phyloP scores from a whole-genome alignment of 202 grass and related monocot species.

The Zizania palustris region DNA sequence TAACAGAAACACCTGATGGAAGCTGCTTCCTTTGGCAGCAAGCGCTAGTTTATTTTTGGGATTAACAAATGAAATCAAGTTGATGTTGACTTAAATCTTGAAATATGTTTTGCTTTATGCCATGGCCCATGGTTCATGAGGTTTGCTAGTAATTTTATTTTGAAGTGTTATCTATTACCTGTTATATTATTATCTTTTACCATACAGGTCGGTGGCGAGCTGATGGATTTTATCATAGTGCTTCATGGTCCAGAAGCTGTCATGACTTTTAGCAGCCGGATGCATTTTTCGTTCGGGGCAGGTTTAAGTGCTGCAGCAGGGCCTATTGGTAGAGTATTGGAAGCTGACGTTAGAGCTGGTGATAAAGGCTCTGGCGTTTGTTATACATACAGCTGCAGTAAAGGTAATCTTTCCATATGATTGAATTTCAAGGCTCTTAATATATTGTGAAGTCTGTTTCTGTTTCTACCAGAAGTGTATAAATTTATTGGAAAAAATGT shows the following conservation, averaged over 20 bases:
- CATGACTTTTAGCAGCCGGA: slow-evolving; percentile 70
- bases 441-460: neutral
- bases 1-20: neutral
- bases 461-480: neutral
- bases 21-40: slow-evolving; percentile 13
- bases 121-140: neutral
- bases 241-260: slow-evolving; percentile 72
- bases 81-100: neutral
- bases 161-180: neutral
- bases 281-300: slow-evolving; percentile 89
- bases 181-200: slow-evolving; percentile 20
- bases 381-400: slow-evolving; percentile 94
- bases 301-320: slow-evolving; percentile 86
- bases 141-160: neutral
- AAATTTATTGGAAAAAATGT: neutral
- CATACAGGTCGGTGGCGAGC: slow-evolving; percentile 70
- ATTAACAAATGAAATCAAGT: neutral
- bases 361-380: slow-evolving; percentile 80
- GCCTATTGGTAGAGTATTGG: slow-evolving; percentile 81
- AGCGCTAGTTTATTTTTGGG: neutral
- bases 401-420: slow-evolving; percentile 59
- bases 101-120: slow-evolving; percentile 6
- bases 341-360: slow-evolving; percentile 86
- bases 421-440: neutral
- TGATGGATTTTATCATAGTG: slow-evolving; percentile 92